Base-by-base conservation (phyloP, 768 basidiomycete species). In the Coprinopsis cinerea region DNA sequence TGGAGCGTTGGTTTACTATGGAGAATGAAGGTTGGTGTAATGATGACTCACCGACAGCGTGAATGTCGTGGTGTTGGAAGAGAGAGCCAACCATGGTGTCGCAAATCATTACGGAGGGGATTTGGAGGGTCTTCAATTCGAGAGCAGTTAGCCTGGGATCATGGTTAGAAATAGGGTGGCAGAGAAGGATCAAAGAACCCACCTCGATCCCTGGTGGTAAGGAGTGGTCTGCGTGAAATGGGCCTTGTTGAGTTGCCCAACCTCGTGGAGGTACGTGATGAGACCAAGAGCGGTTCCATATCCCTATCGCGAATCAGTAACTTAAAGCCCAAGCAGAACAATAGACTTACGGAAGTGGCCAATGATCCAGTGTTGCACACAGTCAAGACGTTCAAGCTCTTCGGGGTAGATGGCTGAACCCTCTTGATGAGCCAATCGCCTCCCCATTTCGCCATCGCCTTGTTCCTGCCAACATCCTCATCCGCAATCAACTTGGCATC, bases 331-430 rank as follows among this genome's bases (percentile, higher is more conserved):
- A 34, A 14, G 32, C 17, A 4, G 44, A 9, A 46, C 17, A 32
- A 15, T 46, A 48, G 42, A 58, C 84, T 48, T 57, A 92, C 92
- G 25, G 92, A 95, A 9, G 93, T 96, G 1, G 95, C 94, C 55
- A 98, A 75, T 20, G 88, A 91, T 3, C 94, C 94, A n/a, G 94
- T 98, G 65, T 97, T 97, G 70, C 94, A 97, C 10, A 97, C 91
- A 14, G 94, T 96, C 64, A 96, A 70, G 17, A 95, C 79, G 61
- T 89, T 92, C 51, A 96, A 65, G 32, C 70, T 75, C 39, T 70
- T 70, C 23, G 68, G 70, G n/a, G 57, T 54, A 1, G 57, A 59
- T 52, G 63, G 56, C 62, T 71, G 73, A 18, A 76, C 71, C 27
- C 69, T 67, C 34, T 79, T 66, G 30, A 83, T 61, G 30, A 96